Evolutionary conservation across 139 green algal genomes (phyloP).

Genomic region (Trebouxia sp.): DNA sequence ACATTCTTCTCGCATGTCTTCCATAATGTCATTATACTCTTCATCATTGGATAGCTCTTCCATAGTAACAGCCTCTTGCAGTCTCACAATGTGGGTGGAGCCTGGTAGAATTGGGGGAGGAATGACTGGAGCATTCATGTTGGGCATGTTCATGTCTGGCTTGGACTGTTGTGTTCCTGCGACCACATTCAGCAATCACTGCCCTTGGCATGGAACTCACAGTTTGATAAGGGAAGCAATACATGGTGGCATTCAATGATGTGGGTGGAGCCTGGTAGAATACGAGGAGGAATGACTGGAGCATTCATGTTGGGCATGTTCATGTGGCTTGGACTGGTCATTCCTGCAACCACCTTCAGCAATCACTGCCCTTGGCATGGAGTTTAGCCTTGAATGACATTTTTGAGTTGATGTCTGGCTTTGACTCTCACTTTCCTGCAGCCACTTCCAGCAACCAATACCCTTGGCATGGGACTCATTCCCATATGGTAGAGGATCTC

Average conservation of each 20-base stretch:
- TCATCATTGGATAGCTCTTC: conserved; percentile 88
- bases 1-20: conserved; percentile 84
- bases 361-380: conserved; percentile 11
- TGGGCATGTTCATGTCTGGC: conserved; percentile 26
- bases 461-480: too few species aligned
- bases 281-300: conserved; percentile 6
- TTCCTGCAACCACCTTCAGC: conserved; percentile 4
- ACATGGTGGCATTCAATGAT: too few species aligned
- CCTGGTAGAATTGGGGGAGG: conserved; percentile 30
- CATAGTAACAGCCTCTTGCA: conserved; percentile 69
- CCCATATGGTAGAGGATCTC: too few species aligned
- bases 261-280: conserved; percentile 46
- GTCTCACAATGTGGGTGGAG: conserved; percentile 59
- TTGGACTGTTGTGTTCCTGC: conserved; percentile 14
- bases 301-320: conserved; percentile 21
- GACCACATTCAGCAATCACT: conserved; percentile 14
- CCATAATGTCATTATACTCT: conserved; percentile 93
- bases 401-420: too few species aligned
- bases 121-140: not conserved
- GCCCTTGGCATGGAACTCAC: not conserved
- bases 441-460: too few species aligned
- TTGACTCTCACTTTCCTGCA: too few species aligned
- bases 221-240: too few species aligned
- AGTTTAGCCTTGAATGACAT: too few species aligned
- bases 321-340: conserved; percentile 13